phyloP scores from a whole-genome alignment of 305 asterid genomes.

The Striga hermonthica region DNA sequence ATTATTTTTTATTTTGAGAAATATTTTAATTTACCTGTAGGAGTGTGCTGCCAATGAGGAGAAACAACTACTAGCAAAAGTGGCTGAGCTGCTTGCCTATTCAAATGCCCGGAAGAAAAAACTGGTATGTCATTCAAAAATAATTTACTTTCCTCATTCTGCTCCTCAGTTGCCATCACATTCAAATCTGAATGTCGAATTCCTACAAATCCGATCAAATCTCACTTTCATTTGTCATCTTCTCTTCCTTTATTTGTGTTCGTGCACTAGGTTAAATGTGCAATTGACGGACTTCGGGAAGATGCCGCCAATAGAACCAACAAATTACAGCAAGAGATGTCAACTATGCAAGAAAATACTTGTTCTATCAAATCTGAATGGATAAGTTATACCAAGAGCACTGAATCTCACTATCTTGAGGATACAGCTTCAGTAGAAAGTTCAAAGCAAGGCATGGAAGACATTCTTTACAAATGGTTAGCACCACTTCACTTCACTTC shows the following conservation, averaged over 20 bases:
- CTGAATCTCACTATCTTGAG: slow-evolving; percentile 70
- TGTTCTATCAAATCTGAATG: slow-evolving; percentile 68
- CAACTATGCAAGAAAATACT: slow-evolving; percentile 70
- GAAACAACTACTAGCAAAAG: slow-evolving; percentile 81
- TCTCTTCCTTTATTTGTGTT: slow-evolving; percentile 1
- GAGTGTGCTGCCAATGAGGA: slow-evolving; percentile 95
- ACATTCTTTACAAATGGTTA: slow-evolving; percentile 73
- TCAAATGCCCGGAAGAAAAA: slow-evolving; percentile 93
- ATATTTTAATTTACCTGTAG: slow-evolving; percentile 38
- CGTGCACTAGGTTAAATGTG: slow-evolving; percentile 65
- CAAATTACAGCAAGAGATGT: slow-evolving; percentile 84
- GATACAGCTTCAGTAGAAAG: slow-evolving; percentile 69
- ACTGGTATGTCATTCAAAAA: slow-evolving; percentile 52
- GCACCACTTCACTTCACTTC: slow-evolving; percentile 7
- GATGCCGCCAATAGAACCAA: slow-evolving; percentile 70
- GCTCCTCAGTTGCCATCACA: not conserved
- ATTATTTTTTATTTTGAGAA: slow-evolving; percentile 19
- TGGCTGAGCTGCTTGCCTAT: slow-evolving; percentile 86
- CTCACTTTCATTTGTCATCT: not conserved
- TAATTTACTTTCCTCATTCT: slow-evolving; percentile 10
- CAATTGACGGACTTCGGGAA: slow-evolving; percentile 74
- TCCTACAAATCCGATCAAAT: not conserved
- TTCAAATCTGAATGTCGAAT: slow-evolving; percentile 1
- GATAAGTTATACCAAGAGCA: slow-evolving; percentile 55
- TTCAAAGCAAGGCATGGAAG: slow-evolving; percentile 68